phyloP scores from a whole-genome alignment of 148 eudicot species.

The Arbutus unedo region DNA sequence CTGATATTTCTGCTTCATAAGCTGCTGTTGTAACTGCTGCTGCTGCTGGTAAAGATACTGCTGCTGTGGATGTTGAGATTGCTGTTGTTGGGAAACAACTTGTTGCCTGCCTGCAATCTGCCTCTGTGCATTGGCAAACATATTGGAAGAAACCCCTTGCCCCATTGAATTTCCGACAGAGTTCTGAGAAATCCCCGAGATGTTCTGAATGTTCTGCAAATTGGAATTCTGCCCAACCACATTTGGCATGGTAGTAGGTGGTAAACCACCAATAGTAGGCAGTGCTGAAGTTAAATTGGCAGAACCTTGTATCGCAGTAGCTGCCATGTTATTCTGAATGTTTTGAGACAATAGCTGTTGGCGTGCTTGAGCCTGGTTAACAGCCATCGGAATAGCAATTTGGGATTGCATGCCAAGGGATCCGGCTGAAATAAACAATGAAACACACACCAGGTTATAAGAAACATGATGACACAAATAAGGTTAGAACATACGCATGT shows the following conservation, averaged over 20 bases:
- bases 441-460: not conserved
- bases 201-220: constrained; percentile 48
- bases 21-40: constrained; percentile 60
- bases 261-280: constrained; percentile 51
- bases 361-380: constrained; percentile 60
- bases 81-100: constrained; percentile 46
- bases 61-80: constrained; percentile 63
- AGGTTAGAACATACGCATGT: not conserved
- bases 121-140: constrained; percentile 70
- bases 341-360: constrained; percentile 66
- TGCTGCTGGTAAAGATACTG: constrained; percentile 67
- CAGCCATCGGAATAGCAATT: constrained; percentile 54
- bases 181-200: constrained; percentile 60
- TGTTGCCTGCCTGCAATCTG: constrained; percentile 78
- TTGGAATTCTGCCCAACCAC: constrained; percentile 58
- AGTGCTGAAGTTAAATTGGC: constrained; percentile 55
- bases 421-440: constrained; percentile 21
- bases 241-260: constrained; percentile 60
- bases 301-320: constrained; percentile 58
- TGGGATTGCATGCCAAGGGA: constrained; percentile 68
- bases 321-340: constrained; percentile 52
- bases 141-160: constrained; percentile 62
- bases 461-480: not conserved
- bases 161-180: constrained; percentile 70
- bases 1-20: constrained; percentile 59